Evolutionary conservation across 805 yeast genomes (phyloP).

Genomic region (Metahyphopichia silvanorum): DNA sequence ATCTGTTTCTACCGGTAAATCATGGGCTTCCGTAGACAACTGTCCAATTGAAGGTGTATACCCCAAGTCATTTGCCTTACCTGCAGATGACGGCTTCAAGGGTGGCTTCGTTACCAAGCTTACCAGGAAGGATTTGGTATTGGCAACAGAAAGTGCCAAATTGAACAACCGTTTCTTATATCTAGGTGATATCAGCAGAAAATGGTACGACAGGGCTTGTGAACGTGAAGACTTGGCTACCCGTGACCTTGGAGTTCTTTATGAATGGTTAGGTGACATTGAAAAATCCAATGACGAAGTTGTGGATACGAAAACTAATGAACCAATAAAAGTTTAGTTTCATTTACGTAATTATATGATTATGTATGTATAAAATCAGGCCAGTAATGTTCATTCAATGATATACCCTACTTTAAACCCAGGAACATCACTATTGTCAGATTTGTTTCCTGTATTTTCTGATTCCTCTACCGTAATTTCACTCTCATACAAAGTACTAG

Average conservation of each 20-base stretch:
- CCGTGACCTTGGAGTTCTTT: slow-evolving; percentile 41
- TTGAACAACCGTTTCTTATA: slow-evolving; percentile 31
- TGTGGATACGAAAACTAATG: slow-evolving; percentile 2
- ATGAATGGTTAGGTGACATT: slow-evolving; percentile 40
- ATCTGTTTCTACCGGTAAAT: slow-evolving; percentile 49
- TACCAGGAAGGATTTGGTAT: slow-evolving; percentile 42
- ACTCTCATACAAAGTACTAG: slow-evolving; percentile 5
- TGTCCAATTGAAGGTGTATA: slow-evolving; percentile 51
- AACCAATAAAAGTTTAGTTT: slow-evolving; percentile 1
- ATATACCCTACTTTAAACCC: slow-evolving; percentile 15
- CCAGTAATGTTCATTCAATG: slow-evolving; percentile 7
- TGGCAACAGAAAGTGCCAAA: slow-evolving; percentile 38
- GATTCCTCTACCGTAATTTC: slow-evolving; percentile 2
- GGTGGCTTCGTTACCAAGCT: slow-evolving; percentile 51
- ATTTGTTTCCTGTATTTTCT: slow-evolving; percentile 1
- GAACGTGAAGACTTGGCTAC: slow-evolving; percentile 37
- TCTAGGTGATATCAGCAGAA: slow-evolving; percentile 35
- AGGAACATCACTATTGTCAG: slow-evolving; percentile 5
- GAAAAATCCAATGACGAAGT: slow-evolving; percentile 9
- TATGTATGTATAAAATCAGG: too few relatives aligned
- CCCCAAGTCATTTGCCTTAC: slow-evolving; percentile 35
- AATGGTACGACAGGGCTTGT: slow-evolving; percentile 43
- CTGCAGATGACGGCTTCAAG: slow-evolving; percentile 42
- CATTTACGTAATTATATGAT: too few relatives aligned
- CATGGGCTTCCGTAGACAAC: slow-evolving; percentile 54